Evolutionary conservation across 441 rosid genomes (phyloP), one percentile per base, ranked within the genome.

Genomic region (Iberis amara): DNA sequence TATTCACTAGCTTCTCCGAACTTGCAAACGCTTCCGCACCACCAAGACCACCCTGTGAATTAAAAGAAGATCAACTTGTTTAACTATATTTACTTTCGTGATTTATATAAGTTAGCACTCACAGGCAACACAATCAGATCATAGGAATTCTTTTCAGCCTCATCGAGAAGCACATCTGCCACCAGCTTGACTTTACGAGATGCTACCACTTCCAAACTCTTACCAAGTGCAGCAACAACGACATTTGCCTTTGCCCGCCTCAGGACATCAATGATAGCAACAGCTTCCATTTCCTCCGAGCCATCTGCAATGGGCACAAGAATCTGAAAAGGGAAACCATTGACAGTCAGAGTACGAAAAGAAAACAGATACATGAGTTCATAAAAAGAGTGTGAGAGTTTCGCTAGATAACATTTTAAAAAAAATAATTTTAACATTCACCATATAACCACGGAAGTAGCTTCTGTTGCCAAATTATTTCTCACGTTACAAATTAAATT

Each of bases 261-360:
- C 46, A 91, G 76, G 46, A 91, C 48, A 70, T 87, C 98, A 53
- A 91, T 81, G 60, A 80, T 79, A 43, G 83, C 78, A 60, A 77
- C 65, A 39, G 95, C 94, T 76, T 91, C 98, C 90, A 87, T 91
- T 73, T 87, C 98, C 71, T 91, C 98, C 6, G 96, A 70, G 44
- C 96, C 98, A 72, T 81, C 57, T 9, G 89, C 95, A 70, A 85
- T 67, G 12, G 98, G 95, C 39, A 91, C 90, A 70, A 91, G 96
- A 69, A 87, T 76, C 95, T 91, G 76, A 57, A 72, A 56, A 15
- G 46, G 23, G 40, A 18, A 59, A 59, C 37, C 55, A 59, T 5
- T 2, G 41, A 37, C 21, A 47, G 39, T 55, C 39, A 64, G 51
- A 8, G 46, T 7, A 33, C 5, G 8, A 9, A 48, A 46, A 23